Percentiles rank a stretch among this genome's conserved stretches.
Evolutionary conservation across 768 basidiomycete species (phyloP).

Genomic region (Trametes maxima): DNA sequence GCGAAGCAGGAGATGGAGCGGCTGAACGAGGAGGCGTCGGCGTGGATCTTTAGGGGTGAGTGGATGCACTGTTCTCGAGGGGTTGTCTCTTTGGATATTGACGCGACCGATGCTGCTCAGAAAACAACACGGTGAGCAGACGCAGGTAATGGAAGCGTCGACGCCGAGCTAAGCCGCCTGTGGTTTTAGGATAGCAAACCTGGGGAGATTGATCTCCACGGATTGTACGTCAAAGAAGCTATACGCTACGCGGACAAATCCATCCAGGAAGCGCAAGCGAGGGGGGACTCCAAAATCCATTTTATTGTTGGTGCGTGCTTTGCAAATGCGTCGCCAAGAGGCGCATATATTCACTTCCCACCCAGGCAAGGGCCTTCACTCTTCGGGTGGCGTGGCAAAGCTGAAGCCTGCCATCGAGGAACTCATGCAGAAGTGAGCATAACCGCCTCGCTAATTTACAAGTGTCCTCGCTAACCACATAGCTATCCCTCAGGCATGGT

Average conservation of each 20-base stretch:
- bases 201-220: constrained; percentile 88
- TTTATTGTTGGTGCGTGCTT: constrained; percentile 79
- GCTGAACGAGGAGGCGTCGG: constrained; percentile 78
- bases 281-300: constrained; percentile 65
- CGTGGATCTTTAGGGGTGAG: constrained; percentile 83
- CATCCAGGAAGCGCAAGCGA: constrained; percentile 63
- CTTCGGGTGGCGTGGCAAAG: constrained; percentile 73
- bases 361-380: constrained; percentile 87
- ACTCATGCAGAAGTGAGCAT: constrained; percentile 73
- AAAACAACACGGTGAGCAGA: constrained; percentile 67
- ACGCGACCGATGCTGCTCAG: constrained; percentile 39
- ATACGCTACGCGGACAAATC: constrained; percentile 72
- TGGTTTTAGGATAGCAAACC: constrained; percentile 56
- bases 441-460: not conserved
- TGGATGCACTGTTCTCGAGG: not conserved
- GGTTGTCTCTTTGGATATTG: not conserved
- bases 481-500: constrained; percentile 54
- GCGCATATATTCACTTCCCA: not conserved
- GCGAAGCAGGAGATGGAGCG: constrained; percentile 79
- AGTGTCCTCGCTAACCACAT: not conserved
- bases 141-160: not conserved
- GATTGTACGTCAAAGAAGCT: constrained; percentile 92
- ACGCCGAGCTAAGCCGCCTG: not conserved
- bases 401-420: constrained; percentile 91
- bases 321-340: no score